Evolutionary conservation across 108 stramenopile genomes (phyloP).

Genomic region (Cyclotella cryptica): DNA sequence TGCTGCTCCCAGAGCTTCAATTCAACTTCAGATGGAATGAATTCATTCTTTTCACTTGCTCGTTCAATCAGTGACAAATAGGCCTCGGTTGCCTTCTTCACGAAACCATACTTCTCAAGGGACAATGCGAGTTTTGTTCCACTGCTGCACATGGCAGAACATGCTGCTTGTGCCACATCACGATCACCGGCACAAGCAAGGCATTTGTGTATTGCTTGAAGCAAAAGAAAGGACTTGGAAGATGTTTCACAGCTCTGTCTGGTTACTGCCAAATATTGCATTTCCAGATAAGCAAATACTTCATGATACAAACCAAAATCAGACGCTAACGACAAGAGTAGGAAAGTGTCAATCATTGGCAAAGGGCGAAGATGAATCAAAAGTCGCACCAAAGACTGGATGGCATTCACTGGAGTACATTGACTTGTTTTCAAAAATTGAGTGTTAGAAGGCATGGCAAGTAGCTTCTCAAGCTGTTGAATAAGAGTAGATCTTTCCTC

Average conservation of each 20-base stretch:
- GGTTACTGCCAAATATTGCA: constrained; percentile 47
- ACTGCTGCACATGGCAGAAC: constrained; percentile 53
- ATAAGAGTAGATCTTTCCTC: constrained; percentile 53
- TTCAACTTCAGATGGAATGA: constrained; percentile 70
- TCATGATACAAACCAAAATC: constrained; percentile 78
- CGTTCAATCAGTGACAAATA: constrained; percentile 68
- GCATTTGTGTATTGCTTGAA: constrained; percentile 62
- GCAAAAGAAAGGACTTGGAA: constrained; percentile 6
- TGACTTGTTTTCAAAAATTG: constrained; percentile 61
- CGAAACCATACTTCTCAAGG: constrained; percentile 75
- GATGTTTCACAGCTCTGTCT: constrained; percentile 26
- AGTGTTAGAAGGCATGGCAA: constrained; percentile 75
- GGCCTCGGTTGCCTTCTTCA: constrained; percentile 68
- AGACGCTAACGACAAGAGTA: constrained; percentile 64
- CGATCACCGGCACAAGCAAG: constrained; percentile 67
- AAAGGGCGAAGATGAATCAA: constrained; percentile 59
- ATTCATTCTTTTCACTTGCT: constrained; percentile 18
- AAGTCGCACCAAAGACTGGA: constrained; percentile 64
- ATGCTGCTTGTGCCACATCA: constrained; percentile 55
- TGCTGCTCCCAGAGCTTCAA: constrained; percentile 89
- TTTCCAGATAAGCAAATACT: constrained; percentile 69
- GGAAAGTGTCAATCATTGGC: constrained; percentile 61
- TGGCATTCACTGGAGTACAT: constrained; percentile 34
- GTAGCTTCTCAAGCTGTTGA: constrained; percentile 62
- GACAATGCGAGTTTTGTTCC: constrained; percentile 68